Evolutionary conservation across 495 filamentous ascomycete species (phyloP), one percentile per base, ranked within the genome.

Genomic region (Chlorociboria aeruginascens): DNA sequence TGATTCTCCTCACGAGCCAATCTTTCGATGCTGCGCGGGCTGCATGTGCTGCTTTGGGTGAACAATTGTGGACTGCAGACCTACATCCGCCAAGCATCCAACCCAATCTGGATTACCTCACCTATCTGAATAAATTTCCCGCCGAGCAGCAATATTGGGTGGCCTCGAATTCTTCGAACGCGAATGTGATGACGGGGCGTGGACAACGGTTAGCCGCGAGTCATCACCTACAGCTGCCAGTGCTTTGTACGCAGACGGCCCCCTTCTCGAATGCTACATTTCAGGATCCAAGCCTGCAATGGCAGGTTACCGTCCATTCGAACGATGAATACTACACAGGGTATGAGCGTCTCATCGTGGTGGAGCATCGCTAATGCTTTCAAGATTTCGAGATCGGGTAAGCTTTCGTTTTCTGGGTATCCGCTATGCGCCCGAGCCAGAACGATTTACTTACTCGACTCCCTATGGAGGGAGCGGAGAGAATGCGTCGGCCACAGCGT

Each of bases 351-450:
- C 4, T 4, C 20, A 4, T 25, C 20, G 20, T 2, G 1, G 1
- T 25, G 1, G 20, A 25, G 2, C 20, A 25, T 2, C 20, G 20
- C 20, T 25, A 25, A 25, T 25, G 20, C 20, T 25, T 25, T 25
- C 20, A 40, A 16, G 40, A 7, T 43, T 43, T 28, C 64, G 69
- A 8, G 67, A 75, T 55, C 63, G 68, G 31, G 70, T 69, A 38
- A 73, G 69, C 9, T 76, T 74, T 57, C 68, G 70, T 3, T 78
- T 78, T 51, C 56, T 69, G 3, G 72, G 72, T 2, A 63, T 76
- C 9, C 68, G 67, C 7, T 76, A 71, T 41, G 74, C 74, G 10
- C 59, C 72, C 43, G 53, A 61, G 13, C 70, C 70, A 3, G 42
- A 67, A 39, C 65, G 72, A 9, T 71, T 69, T 35, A 58, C 63